A percentile compares a stretch with the other conserved stretches of the same genome.
Evolutionary conservation across 345 rosid species (phyloP).

Genomic region (Hibiscus syriacus): DNA sequence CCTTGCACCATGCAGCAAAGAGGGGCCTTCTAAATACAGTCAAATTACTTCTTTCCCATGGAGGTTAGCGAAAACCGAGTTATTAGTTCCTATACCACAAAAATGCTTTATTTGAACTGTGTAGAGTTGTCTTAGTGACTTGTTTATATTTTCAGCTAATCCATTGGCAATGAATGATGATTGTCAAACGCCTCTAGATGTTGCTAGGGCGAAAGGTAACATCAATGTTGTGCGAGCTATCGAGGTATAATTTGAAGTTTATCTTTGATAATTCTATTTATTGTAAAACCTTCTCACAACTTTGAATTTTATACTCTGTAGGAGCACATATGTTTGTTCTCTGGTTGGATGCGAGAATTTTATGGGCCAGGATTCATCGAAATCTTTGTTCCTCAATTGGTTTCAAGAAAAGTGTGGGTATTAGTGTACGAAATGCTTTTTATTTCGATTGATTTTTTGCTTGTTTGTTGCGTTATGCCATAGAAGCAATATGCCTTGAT

Average conservation of each 20-base stretch:
- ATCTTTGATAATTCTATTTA: background rate
- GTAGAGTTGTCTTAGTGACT: background rate
- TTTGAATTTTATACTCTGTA: slow-evolving; percentile 20
- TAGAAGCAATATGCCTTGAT: background rate
- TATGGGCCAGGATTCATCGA: slow-evolving; percentile 84
- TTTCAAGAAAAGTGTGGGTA: slow-evolving; percentile 89
- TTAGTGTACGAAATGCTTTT: background rate
- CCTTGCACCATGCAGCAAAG: slow-evolving; percentile 96
- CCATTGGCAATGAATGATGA: slow-evolving; percentile 79
- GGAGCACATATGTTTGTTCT: slow-evolving; percentile 73
- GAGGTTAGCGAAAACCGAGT: slow-evolving; percentile 38
- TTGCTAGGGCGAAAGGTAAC: slow-evolving; percentile 77
- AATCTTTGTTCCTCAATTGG: slow-evolving; percentile 66
- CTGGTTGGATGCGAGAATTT: slow-evolving; percentile 93
- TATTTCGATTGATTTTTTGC: background rate
- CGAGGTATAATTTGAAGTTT: slow-evolving; percentile 46
- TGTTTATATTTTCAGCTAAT: slow-evolving; percentile 49
- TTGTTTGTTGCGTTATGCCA: background rate
- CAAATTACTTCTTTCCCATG: slow-evolving; percentile 65
- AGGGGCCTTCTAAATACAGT: slow-evolving; percentile 75
- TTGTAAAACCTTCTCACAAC: too few relatives aligned
- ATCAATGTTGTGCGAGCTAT: slow-evolving; percentile 68
- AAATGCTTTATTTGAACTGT: background rate
- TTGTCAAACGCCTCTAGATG: slow-evolving; percentile 81
- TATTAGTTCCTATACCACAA: background rate